These are phyloP conservation scores for Colletotrichum orbiculare DNA, from an alignment of 2,329 filamentous ascomycete genomes.

Conservation along the genomic window DNA sequence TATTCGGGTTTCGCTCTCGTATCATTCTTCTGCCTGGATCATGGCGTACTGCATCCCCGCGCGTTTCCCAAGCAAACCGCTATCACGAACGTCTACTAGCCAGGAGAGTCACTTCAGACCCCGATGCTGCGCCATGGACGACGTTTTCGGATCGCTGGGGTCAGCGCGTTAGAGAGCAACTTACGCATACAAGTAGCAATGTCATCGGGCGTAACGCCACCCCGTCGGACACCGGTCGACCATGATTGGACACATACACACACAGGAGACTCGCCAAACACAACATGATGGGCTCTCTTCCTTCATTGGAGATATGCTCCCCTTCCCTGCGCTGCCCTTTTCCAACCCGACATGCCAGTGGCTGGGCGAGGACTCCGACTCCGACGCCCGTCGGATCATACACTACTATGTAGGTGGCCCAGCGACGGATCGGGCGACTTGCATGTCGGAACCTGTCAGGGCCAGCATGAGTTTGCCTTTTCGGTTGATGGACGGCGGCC, in stretches of 20 bases:
- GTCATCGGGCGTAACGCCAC: slow-evolving; percentile 30
- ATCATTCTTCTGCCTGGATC: too few relatives aligned
- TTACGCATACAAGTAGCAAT: slow-evolving; percentile 15
- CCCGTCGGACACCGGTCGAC: neutral
- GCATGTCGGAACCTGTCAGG: slow-evolving; percentile 33
- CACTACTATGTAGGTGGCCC: neutral
- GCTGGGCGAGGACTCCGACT: neutral
- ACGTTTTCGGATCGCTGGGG: neutral
- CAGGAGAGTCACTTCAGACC: too few relatives aligned
- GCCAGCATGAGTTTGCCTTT: slow-evolving; percentile 21
- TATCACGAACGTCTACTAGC: too few relatives aligned
- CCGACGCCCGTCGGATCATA: too few relatives aligned
- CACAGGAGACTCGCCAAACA: too few relatives aligned
- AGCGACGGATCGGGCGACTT: slow-evolving; percentile 20
- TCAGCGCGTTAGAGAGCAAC: neutral
- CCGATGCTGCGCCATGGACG: too few relatives aligned
- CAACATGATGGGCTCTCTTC: too few relatives aligned
- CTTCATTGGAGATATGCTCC: neutral
- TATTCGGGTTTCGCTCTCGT: neutral
- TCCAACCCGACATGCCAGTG: slow-evolving; percentile 11
- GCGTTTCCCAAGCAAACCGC: too few relatives aligned
- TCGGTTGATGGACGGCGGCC: slow-evolving; percentile 17
- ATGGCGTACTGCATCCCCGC: too few relatives aligned
- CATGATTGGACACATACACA: neutral
- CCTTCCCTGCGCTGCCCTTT: neutral